Evolutionary conservation across 2,329 filamentous ascomycete genomes (phyloP), one percentile per base, ranked within the genome.

Genomic region (Fusarium tupiense): DNA sequence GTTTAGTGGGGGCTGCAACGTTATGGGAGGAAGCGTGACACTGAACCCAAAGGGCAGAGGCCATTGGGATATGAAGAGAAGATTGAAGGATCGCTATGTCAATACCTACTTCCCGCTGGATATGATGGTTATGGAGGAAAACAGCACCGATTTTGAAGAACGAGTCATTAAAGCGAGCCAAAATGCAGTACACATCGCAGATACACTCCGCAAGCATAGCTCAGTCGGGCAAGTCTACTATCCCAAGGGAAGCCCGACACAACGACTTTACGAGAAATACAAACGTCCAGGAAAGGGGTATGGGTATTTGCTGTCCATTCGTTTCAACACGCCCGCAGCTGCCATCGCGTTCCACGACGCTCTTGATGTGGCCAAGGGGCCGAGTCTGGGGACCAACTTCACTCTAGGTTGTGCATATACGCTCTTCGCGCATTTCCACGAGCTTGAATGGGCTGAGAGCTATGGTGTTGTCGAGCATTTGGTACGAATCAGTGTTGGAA

Each of bases 1-100:
- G 24, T 90, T 91, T 72, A 88, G 83, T 61, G 89, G 89, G 8
- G 85, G 85, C 68, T 85, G 86, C 33, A 86, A 91, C 69, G 85
- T 88, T 50, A 86, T 89, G 83, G 87, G 81, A 29, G 88, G 85
- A 16, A 85, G 84, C 64, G 72, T 82, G 16, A 80, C 84, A 24
- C 76, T 89, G 37, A 86, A 86, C 64, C 86, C 86, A 0, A 72
- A 79, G 16, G 85, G 84, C 1, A 69, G 65, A 41, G 6, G 69
- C 80, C 65, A 84, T 85, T 35, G 14, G 73, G 6, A 67, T 50
- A 75, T 89, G 47, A 47, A 59, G 59, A 13, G n/a, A 16, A 53
- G 52, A 12, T 29, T 81, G 9, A 66, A 49, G 2, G 22, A 79
- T 73, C 37, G 79, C 67, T 35, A 69, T 41, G 8, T 74, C 8